Conservation (phyloP, 108 stramenopile genomes). For the Discostella pseudostelligera region DNA sequence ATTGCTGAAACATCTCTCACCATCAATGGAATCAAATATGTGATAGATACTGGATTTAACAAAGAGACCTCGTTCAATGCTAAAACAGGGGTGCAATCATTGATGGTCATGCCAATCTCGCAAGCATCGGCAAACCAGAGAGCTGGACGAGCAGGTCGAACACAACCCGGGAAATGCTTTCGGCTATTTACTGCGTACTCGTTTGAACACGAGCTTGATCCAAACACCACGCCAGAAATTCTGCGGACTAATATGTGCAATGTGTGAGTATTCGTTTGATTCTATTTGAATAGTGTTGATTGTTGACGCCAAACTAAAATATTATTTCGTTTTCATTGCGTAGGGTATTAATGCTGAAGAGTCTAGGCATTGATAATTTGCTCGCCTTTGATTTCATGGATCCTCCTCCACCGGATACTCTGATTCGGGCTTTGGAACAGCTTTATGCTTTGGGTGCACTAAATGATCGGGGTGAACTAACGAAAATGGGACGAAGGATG, state of each 20-base stretch:
- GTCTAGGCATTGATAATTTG: conserved; percentile 97
- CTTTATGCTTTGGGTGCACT: conserved; percentile 99
- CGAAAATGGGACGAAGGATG: conserved; percentile 97
- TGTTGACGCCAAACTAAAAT: not conserved
- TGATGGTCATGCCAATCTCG: conserved; percentile 97
- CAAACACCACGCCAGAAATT: conserved; percentile 98
- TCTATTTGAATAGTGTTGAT: not conserved
- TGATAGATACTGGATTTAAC: conserved; percentile 98
- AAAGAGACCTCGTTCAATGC: conserved; percentile 98
- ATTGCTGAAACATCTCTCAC: conserved; percentile 97
- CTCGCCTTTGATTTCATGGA: conserved; percentile 99
- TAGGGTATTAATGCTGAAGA: conserved; percentile 94
- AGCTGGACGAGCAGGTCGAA: conserved; percentile 94
- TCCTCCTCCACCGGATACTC: conserved; percentile 92
- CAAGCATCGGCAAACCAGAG: conserved; percentile 95
- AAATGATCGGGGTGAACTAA: conserved; percentile 97
- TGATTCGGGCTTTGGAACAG: conserved; percentile 95
- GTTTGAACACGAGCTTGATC: conserved; percentile 96
- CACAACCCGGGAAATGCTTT: conserved; percentile 99
- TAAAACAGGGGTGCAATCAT: conserved; percentile 93
- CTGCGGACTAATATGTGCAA: conserved; percentile 98
- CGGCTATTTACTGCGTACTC: conserved; percentile 98
- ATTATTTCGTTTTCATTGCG: not conserved
- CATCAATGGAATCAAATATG: conserved; percentile 98
- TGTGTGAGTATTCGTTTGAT: conserved; percentile 44